Conservation (phyloP, 805 yeast species). For the Starmerella floricola region DNA sequence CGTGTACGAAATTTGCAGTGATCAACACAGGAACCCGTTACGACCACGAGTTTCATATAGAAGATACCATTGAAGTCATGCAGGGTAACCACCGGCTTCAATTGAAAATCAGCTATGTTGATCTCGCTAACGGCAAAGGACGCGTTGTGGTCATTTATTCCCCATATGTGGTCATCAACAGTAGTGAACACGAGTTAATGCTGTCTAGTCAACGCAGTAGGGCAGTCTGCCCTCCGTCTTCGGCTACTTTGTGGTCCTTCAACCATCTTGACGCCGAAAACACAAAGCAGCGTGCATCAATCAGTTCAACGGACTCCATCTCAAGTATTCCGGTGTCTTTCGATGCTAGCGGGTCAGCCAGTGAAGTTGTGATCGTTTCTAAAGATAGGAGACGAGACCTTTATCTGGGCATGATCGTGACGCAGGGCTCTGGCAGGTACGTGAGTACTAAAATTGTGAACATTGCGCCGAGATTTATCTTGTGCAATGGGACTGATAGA, state of each 20-base stretch:
- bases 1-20: constrained; percentile 60
- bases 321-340: constrained; percentile 68
- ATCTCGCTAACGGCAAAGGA: constrained; percentile 20
- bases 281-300: constrained; percentile 43
- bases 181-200: constrained; percentile 56
- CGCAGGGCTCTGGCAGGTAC: constrained; percentile 80
- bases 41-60: constrained; percentile 45
- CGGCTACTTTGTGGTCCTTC: constrained; percentile 80
- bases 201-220: constrained; percentile 45
- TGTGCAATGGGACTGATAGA: constrained; percentile 49
- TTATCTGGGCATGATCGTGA: constrained; percentile 49
- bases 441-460: constrained; percentile 64
- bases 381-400: constrained; percentile 37
- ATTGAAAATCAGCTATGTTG: constrained; percentile 51
- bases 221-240: constrained; percentile 32
- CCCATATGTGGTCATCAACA: constrained; percentile 73
- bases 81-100: constrained; percentile 58
- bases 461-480: constrained; percentile 68
- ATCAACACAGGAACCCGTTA: constrained; percentile 31
- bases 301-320: constrained; percentile 42
- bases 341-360: constrained; percentile 78
- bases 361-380: constrained; percentile 39
- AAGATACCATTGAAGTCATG: constrained; percentile 30
- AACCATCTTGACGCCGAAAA: constrained; percentile 45
- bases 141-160: constrained; percentile 42